Conservation (phyloP, 768 basidiomycete genomes). For the Suillus paluster region DNA sequence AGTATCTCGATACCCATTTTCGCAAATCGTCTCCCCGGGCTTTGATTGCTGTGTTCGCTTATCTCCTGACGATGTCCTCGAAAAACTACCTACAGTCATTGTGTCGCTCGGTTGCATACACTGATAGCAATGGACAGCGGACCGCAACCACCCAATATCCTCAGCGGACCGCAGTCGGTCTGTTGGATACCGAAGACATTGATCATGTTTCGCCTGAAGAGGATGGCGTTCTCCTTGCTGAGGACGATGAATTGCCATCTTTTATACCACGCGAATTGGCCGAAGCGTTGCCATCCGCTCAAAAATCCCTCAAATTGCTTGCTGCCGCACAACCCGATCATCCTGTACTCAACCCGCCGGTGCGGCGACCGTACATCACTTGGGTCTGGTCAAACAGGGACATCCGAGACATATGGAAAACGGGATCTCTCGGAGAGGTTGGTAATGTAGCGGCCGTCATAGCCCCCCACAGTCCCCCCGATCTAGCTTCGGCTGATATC, state of each 20-base stretch:
- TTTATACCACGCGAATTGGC: slow-evolving; percentile 63
- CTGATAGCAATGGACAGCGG: slow-evolving; percentile 34
- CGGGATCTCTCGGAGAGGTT: slow-evolving; percentile 17
- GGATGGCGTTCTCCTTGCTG: slow-evolving; percentile 42
- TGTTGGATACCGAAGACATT: slow-evolving; percentile 35
- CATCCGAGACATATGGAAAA: slow-evolving; percentile 52
- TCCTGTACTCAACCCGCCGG: slow-evolving; percentile 47
- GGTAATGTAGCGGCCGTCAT: slow-evolving; percentile 15
- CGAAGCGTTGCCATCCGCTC: slow-evolving; percentile 62
- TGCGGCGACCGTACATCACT: slow-evolving; percentile 34
- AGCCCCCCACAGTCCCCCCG: slow-evolving; percentile 5
- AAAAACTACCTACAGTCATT: slow-evolving; percentile 63
- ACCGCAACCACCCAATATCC: slow-evolving; percentile 15
- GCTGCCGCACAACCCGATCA: slow-evolving; percentile 69
- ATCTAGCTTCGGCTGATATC: background rate
- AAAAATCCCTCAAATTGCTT: slow-evolving; percentile 70
- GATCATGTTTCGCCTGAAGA: slow-evolving; percentile 45
- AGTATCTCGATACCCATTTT: slow-evolving; percentile 55
- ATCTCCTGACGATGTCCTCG: slow-evolving; percentile 67
- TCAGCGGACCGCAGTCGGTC: slow-evolving; percentile 19
- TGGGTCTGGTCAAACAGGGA: slow-evolving; percentile 72
- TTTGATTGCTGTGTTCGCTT: slow-evolving; percentile 63
- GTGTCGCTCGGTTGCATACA: slow-evolving; percentile 62
- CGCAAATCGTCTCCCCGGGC: slow-evolving; percentile 52
- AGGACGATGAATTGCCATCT: slow-evolving; percentile 54